These are phyloP conservation scores for Dothistroma pini DNA, from an alignment of 2,329 filamentous ascomycete species.

Conservation along the genomic window DNA sequence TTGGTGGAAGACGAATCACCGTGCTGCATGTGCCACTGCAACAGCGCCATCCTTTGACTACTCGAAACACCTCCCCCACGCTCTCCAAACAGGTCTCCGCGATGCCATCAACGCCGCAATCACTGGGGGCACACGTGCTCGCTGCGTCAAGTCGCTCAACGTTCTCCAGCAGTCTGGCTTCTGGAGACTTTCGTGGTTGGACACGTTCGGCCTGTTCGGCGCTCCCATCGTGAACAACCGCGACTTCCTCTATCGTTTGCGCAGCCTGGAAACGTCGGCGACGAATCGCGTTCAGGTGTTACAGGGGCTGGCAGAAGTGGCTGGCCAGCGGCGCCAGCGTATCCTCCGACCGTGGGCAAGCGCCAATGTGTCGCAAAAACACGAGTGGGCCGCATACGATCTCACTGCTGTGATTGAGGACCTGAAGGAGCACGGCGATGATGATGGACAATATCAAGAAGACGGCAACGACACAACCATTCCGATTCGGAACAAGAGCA, in stretches of 20 bases:
- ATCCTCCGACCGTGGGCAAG: background rate
- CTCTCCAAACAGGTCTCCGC: background rate
- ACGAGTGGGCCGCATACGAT: background rate
- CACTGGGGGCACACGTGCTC: background rate
- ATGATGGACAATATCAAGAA: background rate
- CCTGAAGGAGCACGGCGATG: background rate
- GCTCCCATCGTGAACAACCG: background rate
- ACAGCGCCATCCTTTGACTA: background rate
- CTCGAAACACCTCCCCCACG: background rate
- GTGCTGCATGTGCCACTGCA: background rate
- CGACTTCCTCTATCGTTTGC: background rate
- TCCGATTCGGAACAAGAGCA: background rate
- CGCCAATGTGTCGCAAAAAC: background rate
- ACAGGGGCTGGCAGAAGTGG: background rate
- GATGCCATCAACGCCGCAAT: background rate
- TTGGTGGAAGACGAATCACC: background rate
- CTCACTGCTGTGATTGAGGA: background rate
- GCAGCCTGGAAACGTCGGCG: background rate
- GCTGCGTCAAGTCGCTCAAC: background rate
- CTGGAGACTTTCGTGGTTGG: background rate
- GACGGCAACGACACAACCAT: background rate
- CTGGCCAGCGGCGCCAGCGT: background rate
- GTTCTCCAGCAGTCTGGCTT: background rate
- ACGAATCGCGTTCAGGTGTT: background rate
- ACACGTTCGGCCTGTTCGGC: background rate